Evolutionary conservation across 1,284 basidiomycete genomes (phyloP), one percentile per base, ranked within the genome.

Genomic region (Phenoliferia sp.): DNA sequence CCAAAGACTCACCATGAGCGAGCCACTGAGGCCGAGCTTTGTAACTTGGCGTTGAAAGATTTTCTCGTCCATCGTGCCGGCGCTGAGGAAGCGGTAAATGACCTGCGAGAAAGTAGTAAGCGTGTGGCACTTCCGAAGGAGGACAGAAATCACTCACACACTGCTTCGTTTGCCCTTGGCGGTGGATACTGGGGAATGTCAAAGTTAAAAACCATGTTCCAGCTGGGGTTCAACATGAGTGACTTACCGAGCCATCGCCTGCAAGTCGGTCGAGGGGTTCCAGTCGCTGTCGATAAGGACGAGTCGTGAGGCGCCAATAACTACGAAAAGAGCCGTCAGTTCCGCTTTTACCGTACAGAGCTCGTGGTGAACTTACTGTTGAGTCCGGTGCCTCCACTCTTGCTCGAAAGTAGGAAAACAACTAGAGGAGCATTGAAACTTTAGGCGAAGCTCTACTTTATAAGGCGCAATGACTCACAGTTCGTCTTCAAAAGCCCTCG

Each of bases 371-470:
- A 58, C 39, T 61, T 59, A 69, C 71, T 84, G 78, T 98, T 99
- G 63, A 99, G 84, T 1, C 95, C 95, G 26, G 94, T 90, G 31
- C 95, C 95, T 26, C 95, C 95, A 1, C 94, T 92, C 80, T 98
- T 98, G 15, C 93, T 90, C 76, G 93, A 96, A 58, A 99, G 81
- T 26, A 99, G 81, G 77, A 99, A 99, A 35, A 98, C 80, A 76
- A 97, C 83, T 68, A 77, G 69, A n/a, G n/a, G n/a, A n/a, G n/a
- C n/a, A n/a, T n/a, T 54, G 9, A 15, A 3, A 4, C 9, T 28
- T 61, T 17, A n/a, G 19, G n/a, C 17, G 15, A 35, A 4, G 28
- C 7, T 3, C 6, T 72, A 62, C 28, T 75, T 69, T 7, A 60
- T 29, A 68, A 68, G 17, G 73, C 63, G 52, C 80, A 26, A 28